A percentile compares a stretch with the other conserved stretches of the same genome.
Conservation (phyloP, 345 rosid species). For the Xanthoceras sorbifolium region DNA sequence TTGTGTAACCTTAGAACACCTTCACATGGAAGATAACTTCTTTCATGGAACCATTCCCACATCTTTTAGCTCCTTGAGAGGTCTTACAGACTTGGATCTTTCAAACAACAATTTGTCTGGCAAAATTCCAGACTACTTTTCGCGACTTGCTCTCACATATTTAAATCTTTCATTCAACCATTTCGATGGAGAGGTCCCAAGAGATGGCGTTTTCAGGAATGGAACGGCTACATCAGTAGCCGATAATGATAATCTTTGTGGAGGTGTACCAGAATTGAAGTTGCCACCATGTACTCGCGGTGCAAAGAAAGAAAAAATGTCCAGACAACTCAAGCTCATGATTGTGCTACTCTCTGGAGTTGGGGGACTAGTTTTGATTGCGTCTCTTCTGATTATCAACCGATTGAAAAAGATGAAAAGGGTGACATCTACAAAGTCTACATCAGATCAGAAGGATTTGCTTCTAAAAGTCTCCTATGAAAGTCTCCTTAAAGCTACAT, state of each 20-base stretch:
- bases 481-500: constrained; percentile 29
- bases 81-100: constrained; percentile 23
- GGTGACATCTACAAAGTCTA: constrained; percentile 8
- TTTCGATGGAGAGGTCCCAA: constrained; percentile 28
- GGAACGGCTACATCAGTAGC: constrained; percentile 9
- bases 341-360: background rate
- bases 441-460: background rate
- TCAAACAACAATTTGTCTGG: constrained; percentile 32
- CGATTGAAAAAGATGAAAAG: constrained; percentile 7
- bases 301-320: background rate
- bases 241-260: constrained; percentile 31
- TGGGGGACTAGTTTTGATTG: background rate
- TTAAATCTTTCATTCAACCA: constrained; percentile 29
- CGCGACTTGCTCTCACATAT: background rate
- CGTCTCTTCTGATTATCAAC: constrained; percentile 1
- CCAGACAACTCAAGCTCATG: background rate
- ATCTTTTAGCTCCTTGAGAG: constrained; percentile 19
- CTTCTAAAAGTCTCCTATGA: constrained; percentile 20
- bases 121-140: constrained; percentile 23
- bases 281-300: constrained; percentile 7
- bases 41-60: constrained; percentile 32
- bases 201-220: constrained; percentile 22
- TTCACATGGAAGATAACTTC: constrained; percentile 19
- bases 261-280: constrained; percentile 16
- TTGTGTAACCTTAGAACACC: constrained; percentile 24